Percentiles rank a stretch among this genome's conserved stretches.
phyloP scores from a whole-genome alignment of 768 basidiomycete species.

The Lyophyllum decastes region DNA sequence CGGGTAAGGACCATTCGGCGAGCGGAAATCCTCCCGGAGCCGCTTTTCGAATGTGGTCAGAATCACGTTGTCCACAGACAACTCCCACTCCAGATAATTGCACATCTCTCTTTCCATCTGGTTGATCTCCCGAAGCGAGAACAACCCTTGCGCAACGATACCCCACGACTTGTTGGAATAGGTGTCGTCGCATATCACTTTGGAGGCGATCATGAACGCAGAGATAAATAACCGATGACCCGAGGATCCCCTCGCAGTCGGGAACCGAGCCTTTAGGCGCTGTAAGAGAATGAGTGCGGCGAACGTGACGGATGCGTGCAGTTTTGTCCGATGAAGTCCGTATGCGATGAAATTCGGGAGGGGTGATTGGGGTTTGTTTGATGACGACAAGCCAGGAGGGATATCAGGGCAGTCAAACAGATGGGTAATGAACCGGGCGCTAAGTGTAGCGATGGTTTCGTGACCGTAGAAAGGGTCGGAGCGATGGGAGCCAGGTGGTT shows the following conservation, averaged over 20 bases:
- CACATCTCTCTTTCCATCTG: conserved; percentile 97
- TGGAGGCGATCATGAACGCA: conserved; percentile 90
- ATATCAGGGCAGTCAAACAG: conserved; percentile 86
- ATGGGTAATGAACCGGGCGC: conserved; percentile 80
- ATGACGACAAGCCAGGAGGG: conserved; percentile 50
- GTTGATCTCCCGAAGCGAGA: conserved; percentile 85
- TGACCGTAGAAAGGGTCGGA: conserved; percentile 75
- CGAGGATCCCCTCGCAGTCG: conserved; percentile 85
- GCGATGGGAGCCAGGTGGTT: conserved; percentile 28
- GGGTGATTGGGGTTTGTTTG: conserved; percentile 52
- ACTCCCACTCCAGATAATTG: conserved; percentile 90
- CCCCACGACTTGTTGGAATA: conserved; percentile 94
- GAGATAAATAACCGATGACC: conserved; percentile 91
- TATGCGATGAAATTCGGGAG: conserved; percentile 86
- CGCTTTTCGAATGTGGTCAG: conserved; percentile 61
- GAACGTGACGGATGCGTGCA: conserved; percentile 70
- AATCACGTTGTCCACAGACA: conserved; percentile 69
- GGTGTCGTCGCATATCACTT: conserved; percentile 93
- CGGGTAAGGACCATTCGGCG: conserved; percentile 55
- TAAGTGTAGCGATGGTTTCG: conserved; percentile 66
- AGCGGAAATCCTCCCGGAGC: conserved; percentile 59
- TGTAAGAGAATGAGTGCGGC: conserved; percentile 70
- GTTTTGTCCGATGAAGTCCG: conserved; percentile 80
- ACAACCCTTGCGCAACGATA: conserved; percentile 88
- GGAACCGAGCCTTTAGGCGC: conserved; percentile 89